Evolutionary conservation across 257 asterid genomes (phyloP).

Genomic region (Fraxinus quadrangulata): DNA sequence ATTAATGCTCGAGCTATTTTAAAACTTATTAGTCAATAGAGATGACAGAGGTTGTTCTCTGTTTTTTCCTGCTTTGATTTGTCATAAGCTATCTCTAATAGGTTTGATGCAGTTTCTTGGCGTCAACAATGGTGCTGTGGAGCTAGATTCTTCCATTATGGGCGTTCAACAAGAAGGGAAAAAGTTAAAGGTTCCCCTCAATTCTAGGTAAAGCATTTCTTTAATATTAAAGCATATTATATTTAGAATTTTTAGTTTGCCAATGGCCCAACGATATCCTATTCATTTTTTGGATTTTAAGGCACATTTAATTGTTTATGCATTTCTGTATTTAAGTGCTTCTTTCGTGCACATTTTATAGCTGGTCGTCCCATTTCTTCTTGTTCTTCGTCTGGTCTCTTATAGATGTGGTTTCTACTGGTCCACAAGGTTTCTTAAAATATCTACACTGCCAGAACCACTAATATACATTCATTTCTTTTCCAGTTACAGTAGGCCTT

Average conservation of each 20-base stretch:
- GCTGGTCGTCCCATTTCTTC: conserved; percentile 8
- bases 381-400: conserved; percentile 1
- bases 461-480: conserved; percentile 14
- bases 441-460: conserved; percentile 3
- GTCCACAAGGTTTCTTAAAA: not conserved
- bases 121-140: conserved; percentile 86
- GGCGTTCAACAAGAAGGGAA: conserved; percentile 90
- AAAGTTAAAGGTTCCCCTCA: conserved; percentile 80
- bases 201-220: conserved; percentile 65
- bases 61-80: conserved; percentile 32
- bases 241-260: conserved; percentile 13
- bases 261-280: not conserved
- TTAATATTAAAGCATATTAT: not conserved
- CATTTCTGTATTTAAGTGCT: not conserved
- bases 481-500: conserved; percentile 8
- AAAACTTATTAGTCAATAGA: conserved; percentile 8
- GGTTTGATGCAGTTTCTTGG: conserved; percentile 83
- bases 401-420: not conserved
- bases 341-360: not conserved
- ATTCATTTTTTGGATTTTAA: conserved; percentile 10
- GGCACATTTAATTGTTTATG: not conserved
- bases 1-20: not conserved
- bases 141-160: conserved; percentile 85
- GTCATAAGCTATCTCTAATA: conserved; percentile 49
- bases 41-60: conserved; percentile 15